A percentile compares a stretch with the other conserved stretches of the same genome.
Evolutionary conservation across 78 protist species (phyloP).

Genomic region (Bigelowiella natans): DNA sequence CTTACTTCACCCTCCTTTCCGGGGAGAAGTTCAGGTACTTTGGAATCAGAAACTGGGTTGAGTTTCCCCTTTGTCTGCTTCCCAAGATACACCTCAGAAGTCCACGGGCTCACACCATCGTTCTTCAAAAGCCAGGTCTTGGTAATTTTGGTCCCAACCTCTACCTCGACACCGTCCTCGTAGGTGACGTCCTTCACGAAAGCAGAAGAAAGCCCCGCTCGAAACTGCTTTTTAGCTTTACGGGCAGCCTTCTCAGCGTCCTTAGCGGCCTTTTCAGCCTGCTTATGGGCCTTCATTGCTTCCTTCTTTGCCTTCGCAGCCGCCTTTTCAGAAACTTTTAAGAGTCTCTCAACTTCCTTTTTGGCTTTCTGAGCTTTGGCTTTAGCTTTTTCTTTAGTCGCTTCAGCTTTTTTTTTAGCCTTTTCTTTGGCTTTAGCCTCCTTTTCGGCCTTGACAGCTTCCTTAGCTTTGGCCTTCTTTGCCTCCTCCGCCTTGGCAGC

Average conservation of each 20-base stretch:
- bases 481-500: neutral
- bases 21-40: neutral
- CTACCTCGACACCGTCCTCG: neutral
- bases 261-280: neutral
- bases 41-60: neutral
- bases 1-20: neutral
- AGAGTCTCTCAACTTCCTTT: no score
- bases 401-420: no score
- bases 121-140: neutral
- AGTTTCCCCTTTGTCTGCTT: neutral
- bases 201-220: neutral
- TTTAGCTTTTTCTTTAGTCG: no score
- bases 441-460: neutral
- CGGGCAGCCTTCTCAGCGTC: neutral
- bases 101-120: neutral
- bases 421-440: no score
- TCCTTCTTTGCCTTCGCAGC: neutral
- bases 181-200: neutral
- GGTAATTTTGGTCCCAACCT: neutral
- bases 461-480: neutral
- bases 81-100: neutral
- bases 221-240: neutral
- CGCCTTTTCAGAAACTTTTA: neutral
- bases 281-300: neutral
- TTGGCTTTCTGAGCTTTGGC: no score